Base-by-base conservation (phyloP, 2,329 filamentous ascomycete genomes). In the Trichoderma sp. region DNA sequence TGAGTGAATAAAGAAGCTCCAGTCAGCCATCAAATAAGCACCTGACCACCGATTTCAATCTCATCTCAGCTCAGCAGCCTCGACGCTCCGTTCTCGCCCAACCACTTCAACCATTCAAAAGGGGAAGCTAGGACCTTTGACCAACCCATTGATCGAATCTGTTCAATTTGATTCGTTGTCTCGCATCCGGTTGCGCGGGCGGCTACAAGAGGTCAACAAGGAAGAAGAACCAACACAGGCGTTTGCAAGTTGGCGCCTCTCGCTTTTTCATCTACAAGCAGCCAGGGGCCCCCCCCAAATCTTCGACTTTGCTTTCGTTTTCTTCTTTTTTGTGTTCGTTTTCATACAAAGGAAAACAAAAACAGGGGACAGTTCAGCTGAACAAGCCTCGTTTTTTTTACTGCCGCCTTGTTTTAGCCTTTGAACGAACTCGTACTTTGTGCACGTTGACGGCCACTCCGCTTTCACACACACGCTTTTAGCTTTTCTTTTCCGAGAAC, bases 401-500 rank as follows among this genome's bases (percentile, higher is more conserved):
- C 36, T 61, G 11, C 39, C 39, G n/a, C 28, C 28, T 53, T 50
- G 34, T 59, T 61, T 61, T 68, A 61, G 66, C 57, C 66, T 68
- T 68, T 61, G 55, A 50, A 69, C 67, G 67, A 43, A 61, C 67
- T 69, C 67, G 67, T 69, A 53, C 67, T 43, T 43, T 58, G 34
- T 20, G 39, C 57, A 59, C 67, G 39, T 39, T 59, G 23, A 61
- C 67, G 55, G 65, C 6, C 53, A 32, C 67, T 69, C 66, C 66
- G 67, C 67, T 53, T 69, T 69, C 67, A 69, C 67, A 50, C 67
- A 36, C 67, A 69, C 67, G 57, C 67, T 58, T 67, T 67, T 53
- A 26, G 55, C 63, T 57, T 67, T 58, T 67, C 5, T 20, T 26
- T 39, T 69, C 67, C 67, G 67, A 69, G 67, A 69, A 69, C 67